Base-by-base conservation (phyloP, 2,329 filamentous ascomycete genomes). In the Chaetomiaceae sp. region DNA sequence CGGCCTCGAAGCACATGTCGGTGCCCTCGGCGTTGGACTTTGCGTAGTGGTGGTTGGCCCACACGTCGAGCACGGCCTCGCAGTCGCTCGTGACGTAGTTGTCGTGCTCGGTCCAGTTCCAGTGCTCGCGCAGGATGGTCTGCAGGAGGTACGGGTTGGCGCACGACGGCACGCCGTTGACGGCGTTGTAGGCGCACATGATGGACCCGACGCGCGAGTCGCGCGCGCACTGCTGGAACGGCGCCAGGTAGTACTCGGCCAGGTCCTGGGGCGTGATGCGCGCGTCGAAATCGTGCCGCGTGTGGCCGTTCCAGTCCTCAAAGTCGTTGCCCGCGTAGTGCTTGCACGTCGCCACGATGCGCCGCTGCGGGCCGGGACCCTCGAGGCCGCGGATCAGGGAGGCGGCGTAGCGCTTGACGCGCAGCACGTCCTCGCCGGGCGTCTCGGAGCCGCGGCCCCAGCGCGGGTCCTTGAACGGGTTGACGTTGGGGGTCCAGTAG, bases 401-500 rank as follows among this genome's bases (percentile, higher is more conserved):
- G n/a, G 54, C 56, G 11, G 61, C 61, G 31, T 63, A 67, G 11
- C 58, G 55, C 51, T 61, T 63, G 42, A 63, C 50, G 8, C 60
- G 59, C 22, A 65, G 51, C 0, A 61, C 51, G 38, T 66, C 17
- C 64, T 64, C 61, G 15, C 60, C 70, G 1, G 72, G 64, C 3
- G 71, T 70, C 58, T 85, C 80, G 57, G 78, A 74, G 0, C 82
- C 82, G 8, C 82, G 71, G 1, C 82, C 82, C 82, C 82, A 84
- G 23, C 83, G 71, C 0, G 83, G 82, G 61, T 85, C 82, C 34
- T 77, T 77, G 69, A 80, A 87, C 0, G 80, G 75, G 61, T 86
- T 87, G 65, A 87, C 83, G 61, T 87, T 86, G 0, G 84, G 84
- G 0, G 84, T 83, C 78, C 81, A 86, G 63, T 75, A 83, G 63